Evolutionary conservation across 495 filamentous ascomycete species (phyloP).

Genomic region (Penicillium diatomitis): DNA sequence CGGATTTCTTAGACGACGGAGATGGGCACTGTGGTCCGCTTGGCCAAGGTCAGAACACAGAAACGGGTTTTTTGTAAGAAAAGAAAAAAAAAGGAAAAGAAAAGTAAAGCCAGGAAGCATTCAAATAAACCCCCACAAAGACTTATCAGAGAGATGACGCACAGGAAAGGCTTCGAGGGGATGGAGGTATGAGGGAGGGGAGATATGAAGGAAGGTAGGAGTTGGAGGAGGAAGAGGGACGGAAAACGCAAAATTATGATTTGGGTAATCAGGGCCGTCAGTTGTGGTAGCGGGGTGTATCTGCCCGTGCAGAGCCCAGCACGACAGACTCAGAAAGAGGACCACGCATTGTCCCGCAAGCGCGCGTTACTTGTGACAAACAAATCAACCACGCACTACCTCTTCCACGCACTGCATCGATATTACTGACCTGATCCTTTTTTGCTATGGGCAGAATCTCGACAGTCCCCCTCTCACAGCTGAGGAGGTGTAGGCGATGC

Average conservation of each 20-base stretch:
- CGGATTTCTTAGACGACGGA: no score
- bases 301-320: not conserved
- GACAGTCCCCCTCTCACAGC: no score
- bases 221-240: slow-evolving; percentile 16
- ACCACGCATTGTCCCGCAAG: no score
- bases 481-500: no score
- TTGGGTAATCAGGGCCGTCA: slow-evolving; percentile 14
- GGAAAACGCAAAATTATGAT: slow-evolving; percentile 18
- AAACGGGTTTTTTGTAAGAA: not conserved
- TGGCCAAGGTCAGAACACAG: no score
- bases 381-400: no score
- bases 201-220: slow-evolving; percentile 14
- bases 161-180: slow-evolving; percentile 9
- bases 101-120: slow-evolving; percentile 4
- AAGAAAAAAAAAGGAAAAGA: slow-evolving; percentile 3
- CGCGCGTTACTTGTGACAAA: no score
- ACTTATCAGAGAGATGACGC: no score
- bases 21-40: no score
- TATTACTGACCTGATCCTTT: not conserved
- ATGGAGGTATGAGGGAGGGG: slow-evolving; percentile 16
- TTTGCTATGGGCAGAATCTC: not conserved
- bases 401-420: no score
- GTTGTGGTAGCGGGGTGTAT: slow-evolving; percentile 15
- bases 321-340: not conserved
- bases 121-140: not conserved